Evolutionary conservation across 108 stramenopile species (phyloP), one percentile per base, ranked within the genome.

Genomic region (Skeletonema marinoi): DNA sequence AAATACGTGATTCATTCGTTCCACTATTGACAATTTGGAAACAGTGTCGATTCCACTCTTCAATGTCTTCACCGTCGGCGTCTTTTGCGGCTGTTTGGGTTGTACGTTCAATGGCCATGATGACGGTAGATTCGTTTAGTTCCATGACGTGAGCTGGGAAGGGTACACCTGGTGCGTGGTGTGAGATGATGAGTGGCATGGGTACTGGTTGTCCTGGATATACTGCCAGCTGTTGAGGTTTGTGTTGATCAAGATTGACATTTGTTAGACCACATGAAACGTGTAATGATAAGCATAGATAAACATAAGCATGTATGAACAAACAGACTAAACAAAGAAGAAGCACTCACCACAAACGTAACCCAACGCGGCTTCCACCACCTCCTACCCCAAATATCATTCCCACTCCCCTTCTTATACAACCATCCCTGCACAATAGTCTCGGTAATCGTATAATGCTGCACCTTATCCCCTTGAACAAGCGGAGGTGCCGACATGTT

Each of bases 341-440:
- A 19, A 17, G 4, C 16, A 78, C 88, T 83, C 77, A 89, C 88
- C 59, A 70, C 82, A 4, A 89, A 72, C 33, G 74, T 74, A 36
- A 84, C 82, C 86, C 86, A 91, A 38, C 90, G 80, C 16, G 83
- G 41, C 72, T 91, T 91, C 88, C 90, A 89, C 48, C 77, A 82
- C 13, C 75, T 59, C 41, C 72, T 87, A 35, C 86, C 87, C 13
- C 86, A 75, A 74, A 80, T 85, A 60, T 91, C 90, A 19, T 73
- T 73, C 2, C 90, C 90, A 30, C 88, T 84, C 0, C 90, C 90
- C 65, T 91, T 91, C 78, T 91, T 91, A 58, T 88, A 80, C 19
- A 91, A n/a, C 85, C 86, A 89, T n/a, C 88, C 88, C 68, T 91
- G 82, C 11, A 74, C 85, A 12, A 91, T 36, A 41, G 85, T 74